A percentile compares a stretch with the other conserved stretches of the same genome.
Conservation (phyloP, 2,329 filamentous ascomycete genomes). For the Talaromyces sp. region DNA sequence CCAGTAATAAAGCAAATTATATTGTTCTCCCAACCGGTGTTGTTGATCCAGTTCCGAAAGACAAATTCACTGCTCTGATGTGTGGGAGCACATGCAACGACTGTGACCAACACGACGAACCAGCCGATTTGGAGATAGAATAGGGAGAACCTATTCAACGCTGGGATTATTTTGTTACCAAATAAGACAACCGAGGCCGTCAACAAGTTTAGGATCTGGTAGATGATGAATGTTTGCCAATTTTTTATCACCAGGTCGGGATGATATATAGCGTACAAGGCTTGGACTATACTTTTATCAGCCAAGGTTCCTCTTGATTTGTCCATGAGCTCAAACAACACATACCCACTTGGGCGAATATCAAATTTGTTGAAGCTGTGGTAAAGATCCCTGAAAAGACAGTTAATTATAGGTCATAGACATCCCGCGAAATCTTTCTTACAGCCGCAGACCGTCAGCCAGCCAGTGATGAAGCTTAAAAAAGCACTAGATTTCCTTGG, state of each 20-base stretch:
- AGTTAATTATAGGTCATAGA: not conserved
- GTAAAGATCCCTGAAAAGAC: constrained; percentile 41
- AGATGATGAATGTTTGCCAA: constrained; percentile 45
- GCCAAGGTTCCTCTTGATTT: constrained; percentile 18
- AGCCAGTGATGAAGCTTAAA: constrained; percentile 42
- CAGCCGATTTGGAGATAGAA: constrained; percentile 44
- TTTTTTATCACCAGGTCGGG: constrained; percentile 35
- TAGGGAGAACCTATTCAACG: constrained; percentile 44
- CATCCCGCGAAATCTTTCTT: not conserved
- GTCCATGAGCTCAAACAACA: constrained; percentile 32
- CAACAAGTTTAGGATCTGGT: constrained; percentile 35
- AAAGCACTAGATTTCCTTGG: constrained; percentile 34
- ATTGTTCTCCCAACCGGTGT: constrained; percentile 48
- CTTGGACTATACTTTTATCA: constrained; percentile 8
- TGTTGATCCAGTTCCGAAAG: constrained; percentile 48
- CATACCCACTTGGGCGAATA: constrained; percentile 28
- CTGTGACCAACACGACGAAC: constrained; percentile 44
- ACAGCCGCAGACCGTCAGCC: constrained; percentile 39
- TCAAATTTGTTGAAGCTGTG: constrained; percentile 42
- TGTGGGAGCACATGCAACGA: constrained; percentile 41
- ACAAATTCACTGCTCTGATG: constrained; percentile 46
- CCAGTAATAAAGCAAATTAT: constrained; percentile 48
- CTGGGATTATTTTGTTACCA: constrained; percentile 41
- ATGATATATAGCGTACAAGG: constrained; percentile 31
- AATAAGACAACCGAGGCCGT: constrained; percentile 44